Evolutionary conservation across 2,329 filamentous ascomycete genomes (phyloP).

Genomic region (Penicillium sp.): DNA sequence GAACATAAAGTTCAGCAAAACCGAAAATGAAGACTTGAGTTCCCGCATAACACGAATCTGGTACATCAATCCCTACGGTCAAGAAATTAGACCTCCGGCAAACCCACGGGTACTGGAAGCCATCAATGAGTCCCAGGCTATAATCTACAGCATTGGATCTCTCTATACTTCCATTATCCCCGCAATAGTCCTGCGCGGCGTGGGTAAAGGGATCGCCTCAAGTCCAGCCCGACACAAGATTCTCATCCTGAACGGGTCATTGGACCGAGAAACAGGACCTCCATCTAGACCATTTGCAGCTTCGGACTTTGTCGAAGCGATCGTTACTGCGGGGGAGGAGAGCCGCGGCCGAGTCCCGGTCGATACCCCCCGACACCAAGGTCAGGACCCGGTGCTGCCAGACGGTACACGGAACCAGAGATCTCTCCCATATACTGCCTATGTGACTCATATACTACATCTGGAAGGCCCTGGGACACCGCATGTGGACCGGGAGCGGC

Average conservation of each 20-base stretch:
- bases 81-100: conserved; percentile 82
- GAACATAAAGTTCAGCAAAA: conserved; percentile 81
- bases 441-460: conserved; percentile 83
- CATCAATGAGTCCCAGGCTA: conserved; percentile 62
- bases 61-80: conserved; percentile 99
- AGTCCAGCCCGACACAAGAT: conserved; percentile 66
- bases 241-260: conserved; percentile 77
- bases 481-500: conserved; percentile 64
- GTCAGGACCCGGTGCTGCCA: conserved; percentile 8
- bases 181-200: conserved; percentile 73
- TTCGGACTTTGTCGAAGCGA: conserved; percentile 77
- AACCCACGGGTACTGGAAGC: conserved; percentile 78
- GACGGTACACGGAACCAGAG: conserved; percentile 8
- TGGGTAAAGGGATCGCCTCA: conserved; percentile 65
- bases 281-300: conserved; percentile 66
- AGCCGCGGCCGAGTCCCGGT: conserved; percentile 54
- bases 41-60: conserved; percentile 79
- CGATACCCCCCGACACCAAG: conserved; percentile 3
- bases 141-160: conserved; percentile 93
- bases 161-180: conserved; percentile 89
- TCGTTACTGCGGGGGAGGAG: conserved; percentile 72
- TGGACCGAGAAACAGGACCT: conserved; percentile 86
- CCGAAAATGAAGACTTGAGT: conserved; percentile 74
- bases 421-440: conserved; percentile 59
- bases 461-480: conserved; percentile 72